Percentiles rank a stretch among this genome's conserved stretches.
Evolutionary conservation across 2,329 filamentous ascomycete genomes (phyloP).

Genomic region (Rutstroemia sp.): DNA sequence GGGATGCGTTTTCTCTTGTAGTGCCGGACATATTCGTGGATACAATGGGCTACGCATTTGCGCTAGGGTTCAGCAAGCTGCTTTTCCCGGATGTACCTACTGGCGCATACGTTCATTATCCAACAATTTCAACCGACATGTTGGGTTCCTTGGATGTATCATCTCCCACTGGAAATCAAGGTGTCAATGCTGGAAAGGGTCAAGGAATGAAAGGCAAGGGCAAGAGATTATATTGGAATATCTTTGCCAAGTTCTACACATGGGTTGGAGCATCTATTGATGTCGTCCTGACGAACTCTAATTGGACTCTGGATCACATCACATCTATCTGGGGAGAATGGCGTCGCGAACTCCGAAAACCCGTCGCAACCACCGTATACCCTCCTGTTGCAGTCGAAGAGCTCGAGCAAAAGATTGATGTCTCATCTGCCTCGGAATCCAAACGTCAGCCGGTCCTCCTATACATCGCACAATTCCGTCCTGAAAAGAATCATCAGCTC

Average conservation of each 20-base stretch:
- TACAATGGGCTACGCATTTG: slow-evolving; percentile 97
- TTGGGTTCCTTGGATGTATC: slow-evolving; percentile 68
- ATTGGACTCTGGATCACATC: slow-evolving; percentile 85
- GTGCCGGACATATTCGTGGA: slow-evolving; percentile 93
- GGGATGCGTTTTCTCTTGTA: slow-evolving; percentile 86
- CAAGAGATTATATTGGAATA: slow-evolving; percentile 80
- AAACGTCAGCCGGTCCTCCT: slow-evolving; percentile 65
- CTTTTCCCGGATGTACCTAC: slow-evolving; percentile 78
- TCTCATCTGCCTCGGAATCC: slow-evolving; percentile 62
- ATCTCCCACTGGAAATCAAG: slow-evolving; percentile 51
- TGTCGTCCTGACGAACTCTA: slow-evolving; percentile 95
- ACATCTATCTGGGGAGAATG: slow-evolving; percentile 67
- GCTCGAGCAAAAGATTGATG: slow-evolving; percentile 65
- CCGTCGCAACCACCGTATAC: slow-evolving; percentile 66
- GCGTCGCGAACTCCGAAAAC: slow-evolving; percentile 37
- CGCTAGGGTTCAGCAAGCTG: slow-evolving; percentile 72
- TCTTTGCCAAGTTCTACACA: slow-evolving; percentile 78
- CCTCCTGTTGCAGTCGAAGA: slow-evolving; percentile 88
- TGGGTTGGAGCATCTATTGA: slow-evolving; percentile 78
- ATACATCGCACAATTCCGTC: slow-evolving; percentile 95
- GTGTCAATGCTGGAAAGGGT: slow-evolving; percentile 79
- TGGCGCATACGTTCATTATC: slow-evolving; percentile 93
- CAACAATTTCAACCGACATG: slow-evolving; percentile 98
- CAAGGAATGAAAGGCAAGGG: slow-evolving; percentile 59
- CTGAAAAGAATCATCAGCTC: slow-evolving; percentile 91